Evolutionary conservation across 257 asterid species (phyloP), one percentile per base, ranked within the genome.

Genomic region (Nicotiana knightiana): DNA sequence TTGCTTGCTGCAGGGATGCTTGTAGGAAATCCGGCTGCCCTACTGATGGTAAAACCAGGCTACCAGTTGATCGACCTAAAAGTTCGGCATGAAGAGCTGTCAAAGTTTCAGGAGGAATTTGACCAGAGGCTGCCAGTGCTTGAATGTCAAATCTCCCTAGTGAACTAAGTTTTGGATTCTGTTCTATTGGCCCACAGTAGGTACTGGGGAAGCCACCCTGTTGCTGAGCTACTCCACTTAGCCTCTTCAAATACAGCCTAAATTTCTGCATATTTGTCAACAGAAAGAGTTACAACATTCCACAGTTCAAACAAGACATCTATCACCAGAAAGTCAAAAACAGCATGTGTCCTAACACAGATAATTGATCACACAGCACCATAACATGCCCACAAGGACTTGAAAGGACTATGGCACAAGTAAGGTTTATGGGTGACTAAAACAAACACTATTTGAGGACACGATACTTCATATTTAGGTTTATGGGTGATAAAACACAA

Each of bases 151-250:
- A 89, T 84, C 90, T 86, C 84, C 91, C 92, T 35, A 93, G 85
- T n/a, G 93, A 86, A 86, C 89, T 92, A 46, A 82, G 80, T 85
- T 88, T 87, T 84, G 90, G 80, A 82, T 83, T 91, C 79, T 87
- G 92, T 82, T 91, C 94, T 63, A 89, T 85, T 18, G 93, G 85
- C 37, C 93, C 96, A 87, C 93, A 87, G 77, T 87, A 91, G 32
- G 91, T 73, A 82, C 85, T 78, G 39, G 92, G 90, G 81, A 91
- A 87, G 80, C 89, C 92, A 81, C 86, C 92, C 82, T 90, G 97
- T 62, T 87, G 92, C 61, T 93, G 97, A 77, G 91, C 87, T 76
- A 93, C 93, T 84, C 93, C 97, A 87, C 93, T 91, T 87, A 93
- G 81, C 87, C 98, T 90, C 90, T 93, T 93, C 68, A 93, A 86